Conservation (phyloP, 2,329 filamentous ascomycete genomes). For the Fusarium luffae region DNA sequence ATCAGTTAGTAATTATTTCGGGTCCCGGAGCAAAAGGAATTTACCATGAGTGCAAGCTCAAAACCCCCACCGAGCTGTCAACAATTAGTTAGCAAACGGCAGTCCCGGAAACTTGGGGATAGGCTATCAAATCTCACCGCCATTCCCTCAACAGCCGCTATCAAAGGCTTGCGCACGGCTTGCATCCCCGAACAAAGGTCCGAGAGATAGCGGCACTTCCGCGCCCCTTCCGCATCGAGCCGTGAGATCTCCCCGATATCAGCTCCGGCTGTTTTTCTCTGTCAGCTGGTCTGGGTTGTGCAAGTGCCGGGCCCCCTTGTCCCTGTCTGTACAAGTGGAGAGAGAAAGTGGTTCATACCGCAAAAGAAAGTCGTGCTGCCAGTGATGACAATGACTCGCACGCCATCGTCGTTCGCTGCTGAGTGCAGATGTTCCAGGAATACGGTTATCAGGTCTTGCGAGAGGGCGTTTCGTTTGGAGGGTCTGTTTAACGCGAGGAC, state of each 20-base stretch:
- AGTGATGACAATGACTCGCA: constrained; percentile 54
- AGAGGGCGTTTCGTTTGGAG: constrained; percentile 68
- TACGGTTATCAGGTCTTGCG: constrained; percentile 60
- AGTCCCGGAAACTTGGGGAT: neutral
- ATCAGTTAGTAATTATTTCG: neutral
- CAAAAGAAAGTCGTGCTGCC: constrained; percentile 53
- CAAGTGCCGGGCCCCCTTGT: constrained; percentile 23
- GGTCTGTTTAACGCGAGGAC: constrained; percentile 65
- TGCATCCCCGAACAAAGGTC: constrained; percentile 54
- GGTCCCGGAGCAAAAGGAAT: constrained; percentile 22
- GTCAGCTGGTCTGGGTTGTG: constrained; percentile 17
- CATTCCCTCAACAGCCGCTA: constrained; percentile 62
- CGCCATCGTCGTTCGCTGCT: constrained; percentile 41
- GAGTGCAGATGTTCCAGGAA: constrained; percentile 49
- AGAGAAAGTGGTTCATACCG: constrained; percentile 41
- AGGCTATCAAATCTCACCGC: constrained; percentile 54
- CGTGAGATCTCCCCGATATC: constrained; percentile 52
- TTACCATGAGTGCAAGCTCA: constrained; percentile 60
- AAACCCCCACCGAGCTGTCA: constrained; percentile 62
- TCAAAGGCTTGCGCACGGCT: constrained; percentile 57
- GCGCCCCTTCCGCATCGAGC: constrained; percentile 49
- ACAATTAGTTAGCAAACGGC: constrained; percentile 1
- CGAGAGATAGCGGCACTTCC: constrained; percentile 52
- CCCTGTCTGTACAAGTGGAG: neutral
- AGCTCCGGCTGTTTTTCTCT: constrained; percentile 47